Base-by-base conservation (phyloP, 306 rosid genomes). In the Canavalia gladiata region DNA sequence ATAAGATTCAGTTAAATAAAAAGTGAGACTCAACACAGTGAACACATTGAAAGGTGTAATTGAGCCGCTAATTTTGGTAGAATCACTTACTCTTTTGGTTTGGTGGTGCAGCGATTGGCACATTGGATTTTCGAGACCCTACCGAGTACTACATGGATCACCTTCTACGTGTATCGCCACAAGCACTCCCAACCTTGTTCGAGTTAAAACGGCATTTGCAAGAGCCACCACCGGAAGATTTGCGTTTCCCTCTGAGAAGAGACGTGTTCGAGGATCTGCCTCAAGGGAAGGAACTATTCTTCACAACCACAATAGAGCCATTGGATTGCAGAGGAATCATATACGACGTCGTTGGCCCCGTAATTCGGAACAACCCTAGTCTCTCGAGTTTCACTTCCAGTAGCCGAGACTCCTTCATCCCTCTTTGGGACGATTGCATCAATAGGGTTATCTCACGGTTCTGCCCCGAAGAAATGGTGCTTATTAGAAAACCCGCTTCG, bases 401-500 rank as follows among this genome's bases (percentile, higher is more conserved):
- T 0, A 65, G 86, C 49, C 82, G 97, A 51, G 99, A 95, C 39
- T 91, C 98, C 1, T 88, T 86, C 82, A 88, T 95, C 46, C 80
- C 87, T 60, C 84, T 93, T 3, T 95, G 99, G 99, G 99, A 95
- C 77, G 98, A 95, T 68, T 91, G 96, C 87, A 86, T 95, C 83
- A 95, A 93, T 52, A 69, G 91, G 54, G n/a, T 91, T 1, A 80
- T 95, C 39, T 76, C 89, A 6, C 88, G 74, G 12, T 92, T 95
- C 52, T 93, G 93, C 54, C 85, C 85, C 1, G 72, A 82, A 7
- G 96, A 90, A 28, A 57, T 93, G 33, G 75, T 83, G 4, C 3
- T 88, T 0, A 80, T 83, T 1, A 86, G 99, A 37, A 95, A 90
- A 57, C 85, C 97, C 31, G 11, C 71, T 1, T 58, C 76, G 0